Evolutionary conservation across 345 rosid genomes (phyloP).

Genomic region (Linum tenue): DNA sequence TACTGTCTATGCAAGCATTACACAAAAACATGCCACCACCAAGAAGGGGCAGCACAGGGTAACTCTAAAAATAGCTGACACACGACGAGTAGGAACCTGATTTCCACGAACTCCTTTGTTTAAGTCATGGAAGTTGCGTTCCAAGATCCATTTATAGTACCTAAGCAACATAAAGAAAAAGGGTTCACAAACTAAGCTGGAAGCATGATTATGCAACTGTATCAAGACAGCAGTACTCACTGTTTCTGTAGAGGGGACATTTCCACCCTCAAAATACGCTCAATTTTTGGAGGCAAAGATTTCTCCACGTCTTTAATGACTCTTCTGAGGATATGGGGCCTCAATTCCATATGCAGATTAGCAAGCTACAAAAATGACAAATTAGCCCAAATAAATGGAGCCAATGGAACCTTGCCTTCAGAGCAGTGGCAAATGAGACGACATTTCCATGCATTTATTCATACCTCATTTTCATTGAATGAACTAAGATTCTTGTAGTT

Average conservation of each 20-base stretch:
- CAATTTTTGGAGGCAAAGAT: constrained; percentile 97
- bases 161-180: constrained; percentile 30
- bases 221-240: constrained; percentile 33
- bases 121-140: constrained; percentile 95
- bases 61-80: background rate
- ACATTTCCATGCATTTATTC: background rate
- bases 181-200: background rate
- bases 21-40: background rate
- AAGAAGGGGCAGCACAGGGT: background rate
- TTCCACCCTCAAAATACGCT: constrained; percentile 97
- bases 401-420: background rate
- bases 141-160: constrained; percentile 98
- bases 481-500: constrained; percentile 97
- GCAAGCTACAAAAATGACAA: constrained; percentile 54
- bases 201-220: background rate
- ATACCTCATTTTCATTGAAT: constrained; percentile 90
- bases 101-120: constrained; percentile 99
- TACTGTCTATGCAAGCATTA: too few relatives aligned
- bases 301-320: constrained; percentile 98
- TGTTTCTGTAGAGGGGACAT: constrained; percentile 99
- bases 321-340: constrained; percentile 97
- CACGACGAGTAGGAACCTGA: constrained; percentile 51
- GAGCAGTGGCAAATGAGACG: background rate
- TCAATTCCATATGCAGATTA: constrained; percentile 91
- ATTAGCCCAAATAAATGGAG: background rate